These are phyloP conservation scores for Albifimbria verrucaria DNA, from an alignment of 2,329 filamentous ascomycete species.

Conservation along the genomic window DNA sequence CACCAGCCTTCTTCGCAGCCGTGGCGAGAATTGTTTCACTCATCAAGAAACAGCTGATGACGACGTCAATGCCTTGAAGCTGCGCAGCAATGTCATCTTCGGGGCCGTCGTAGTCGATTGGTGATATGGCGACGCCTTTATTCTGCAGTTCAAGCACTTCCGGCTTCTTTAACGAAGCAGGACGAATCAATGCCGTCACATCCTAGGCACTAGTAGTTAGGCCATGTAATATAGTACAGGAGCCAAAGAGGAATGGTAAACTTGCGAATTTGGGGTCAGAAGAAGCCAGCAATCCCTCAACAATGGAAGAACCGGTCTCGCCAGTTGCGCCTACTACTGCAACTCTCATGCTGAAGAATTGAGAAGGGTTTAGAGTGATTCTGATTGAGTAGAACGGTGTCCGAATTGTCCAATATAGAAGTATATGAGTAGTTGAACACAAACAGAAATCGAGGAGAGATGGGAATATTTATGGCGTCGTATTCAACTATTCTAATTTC, in stretches of 20 bases:
- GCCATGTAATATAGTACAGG: neutral
- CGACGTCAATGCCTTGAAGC: slow-evolving; percentile 40
- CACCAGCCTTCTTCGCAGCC: slow-evolving; percentile 45
- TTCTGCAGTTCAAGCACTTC: slow-evolving; percentile 34
- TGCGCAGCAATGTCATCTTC: slow-evolving; percentile 37
- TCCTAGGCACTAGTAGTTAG: slow-evolving; percentile 29
- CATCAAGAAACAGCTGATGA: slow-evolving; percentile 40
- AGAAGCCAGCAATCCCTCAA: slow-evolving; percentile 33
- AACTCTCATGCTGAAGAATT: slow-evolving; percentile 19
- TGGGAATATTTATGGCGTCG: too few relatives aligned
- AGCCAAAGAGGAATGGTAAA: neutral
- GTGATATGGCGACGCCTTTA: slow-evolving; percentile 39
- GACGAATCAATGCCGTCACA: slow-evolving; percentile 43
- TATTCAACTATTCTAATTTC: too few relatives aligned
- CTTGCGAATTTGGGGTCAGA: slow-evolving; percentile 21
- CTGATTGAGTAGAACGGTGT: too few relatives aligned
- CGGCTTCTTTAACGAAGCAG: slow-evolving; percentile 42
- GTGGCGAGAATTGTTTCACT: slow-evolving; percentile 43
- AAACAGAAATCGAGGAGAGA: too few relatives aligned
- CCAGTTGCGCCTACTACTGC: slow-evolving; percentile 38
- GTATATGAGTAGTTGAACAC: too few relatives aligned
- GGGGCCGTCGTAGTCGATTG: slow-evolving; percentile 37
- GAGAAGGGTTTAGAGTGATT: too few relatives aligned
- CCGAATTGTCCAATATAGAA: too few relatives aligned
- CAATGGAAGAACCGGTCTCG: slow-evolving; percentile 34